Conservation (phyloP, 495 filamentous ascomycete genomes). For the Aspergillus ellipticus region DNA sequence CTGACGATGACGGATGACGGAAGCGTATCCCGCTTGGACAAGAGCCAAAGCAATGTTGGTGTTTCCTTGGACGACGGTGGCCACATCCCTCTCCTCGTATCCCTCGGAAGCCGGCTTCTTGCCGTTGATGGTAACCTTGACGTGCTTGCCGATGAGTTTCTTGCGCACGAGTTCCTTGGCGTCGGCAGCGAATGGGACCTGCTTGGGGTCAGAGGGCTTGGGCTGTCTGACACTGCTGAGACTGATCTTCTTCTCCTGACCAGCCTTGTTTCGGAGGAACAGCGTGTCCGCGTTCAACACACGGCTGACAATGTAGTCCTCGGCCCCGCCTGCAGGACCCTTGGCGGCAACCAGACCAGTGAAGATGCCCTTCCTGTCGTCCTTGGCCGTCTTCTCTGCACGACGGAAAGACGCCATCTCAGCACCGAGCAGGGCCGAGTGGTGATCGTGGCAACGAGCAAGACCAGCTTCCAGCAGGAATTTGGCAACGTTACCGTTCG, state of each 20-base stretch:
- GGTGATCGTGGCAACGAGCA: slow-evolving; percentile 88
- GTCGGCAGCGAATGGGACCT: slow-evolving; percentile 83
- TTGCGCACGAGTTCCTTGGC: slow-evolving; percentile 96
- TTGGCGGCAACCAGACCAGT: slow-evolving; percentile 68
- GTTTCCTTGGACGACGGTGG: slow-evolving; percentile 74
- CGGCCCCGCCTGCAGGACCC: slow-evolving; percentile 44
- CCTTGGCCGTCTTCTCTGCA: slow-evolving; percentile 83
- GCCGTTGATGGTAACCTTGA: slow-evolving; percentile 81
- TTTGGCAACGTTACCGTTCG: slow-evolving; percentile 85
- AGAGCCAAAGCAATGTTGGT: slow-evolving; percentile 83
- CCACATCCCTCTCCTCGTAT: slow-evolving; percentile 92
- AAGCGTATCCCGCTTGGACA: slow-evolving; percentile 87
- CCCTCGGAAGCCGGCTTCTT: slow-evolving; percentile 86
- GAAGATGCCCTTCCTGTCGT: slow-evolving; percentile 68
- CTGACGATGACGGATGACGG: slow-evolving; percentile 88
- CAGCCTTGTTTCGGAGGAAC: slow-evolving; percentile 76
- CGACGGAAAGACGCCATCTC: slow-evolving; percentile 83
- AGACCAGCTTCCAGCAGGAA: slow-evolving; percentile 83
- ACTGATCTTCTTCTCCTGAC: slow-evolving; percentile 82
- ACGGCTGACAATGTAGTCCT: slow-evolving; percentile 80
- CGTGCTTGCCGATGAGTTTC: slow-evolving; percentile 91
- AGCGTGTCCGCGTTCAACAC: slow-evolving; percentile 88
- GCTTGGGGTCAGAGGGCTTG: slow-evolving; percentile 73
- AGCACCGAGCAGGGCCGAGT: slow-evolving; percentile 79
- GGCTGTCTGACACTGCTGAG: slow-evolving; percentile 91